Base-by-base conservation (phyloP, 257 asterid genomes). In the Solanum paucissectum region DNA sequence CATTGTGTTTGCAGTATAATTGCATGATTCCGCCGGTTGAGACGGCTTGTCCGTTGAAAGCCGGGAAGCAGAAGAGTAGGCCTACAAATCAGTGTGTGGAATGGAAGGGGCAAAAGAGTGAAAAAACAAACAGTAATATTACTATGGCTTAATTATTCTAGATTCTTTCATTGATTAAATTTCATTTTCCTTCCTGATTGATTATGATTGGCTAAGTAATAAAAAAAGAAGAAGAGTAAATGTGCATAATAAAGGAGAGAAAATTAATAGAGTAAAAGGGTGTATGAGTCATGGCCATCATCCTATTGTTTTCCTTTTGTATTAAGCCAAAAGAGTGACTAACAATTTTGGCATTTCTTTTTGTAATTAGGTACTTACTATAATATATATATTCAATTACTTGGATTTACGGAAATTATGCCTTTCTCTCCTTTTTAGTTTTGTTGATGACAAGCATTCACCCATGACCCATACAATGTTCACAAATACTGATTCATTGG, bases 21-120 rank as follows among this genome's bases (percentile, higher is more conserved):
- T 96, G 99, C 85, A 95, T 96, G 99, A 96, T 96, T 37, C 94
- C 91, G 64, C 99, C 99, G 69, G 91, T 95, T 18, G 91, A 93
- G 90, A 92, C 98, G 69, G 94, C 98, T 20, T 96, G 99, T 91
- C 99, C 99, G 2, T 49, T 91, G 87, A 97, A 94, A 90, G 95
- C 99, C 62, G 99, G 99, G 27, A 88, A 86, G 89, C 98, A 96
- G 94, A 94, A 91, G 89, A 91, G 98, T 32, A 92, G 99, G 93
- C 99, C 99, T 40, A 92, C 96, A 8, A 87, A 90, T 3, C 99
- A 97, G 88, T 97, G 99, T 88, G 88, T 71, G 13, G 85, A 89
- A 89, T 94, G 99, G 98, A 94, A 90, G 94, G 96, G 92, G 90
- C 90, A 93, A 86, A 69, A 83, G 38, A 92, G 91, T 91, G 89